phyloP scores from a whole-genome alignment of 768 basidiomycete species.

The Russula compacta region DNA sequence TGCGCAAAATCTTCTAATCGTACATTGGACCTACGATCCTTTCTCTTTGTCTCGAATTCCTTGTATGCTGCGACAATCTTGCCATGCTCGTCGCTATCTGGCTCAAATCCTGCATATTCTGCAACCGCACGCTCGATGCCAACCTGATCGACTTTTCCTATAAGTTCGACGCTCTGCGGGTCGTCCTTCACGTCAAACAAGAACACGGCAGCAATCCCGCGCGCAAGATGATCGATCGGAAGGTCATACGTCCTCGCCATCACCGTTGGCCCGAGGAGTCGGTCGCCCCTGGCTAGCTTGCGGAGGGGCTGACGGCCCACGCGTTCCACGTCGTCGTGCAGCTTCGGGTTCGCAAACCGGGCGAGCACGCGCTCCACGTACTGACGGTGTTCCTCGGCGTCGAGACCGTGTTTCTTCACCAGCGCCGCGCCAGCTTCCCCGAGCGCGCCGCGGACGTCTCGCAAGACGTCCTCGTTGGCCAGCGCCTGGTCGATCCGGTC shows the following conservation, averaged over 20 bases:
- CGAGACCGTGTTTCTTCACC: slow-evolving; percentile 25
- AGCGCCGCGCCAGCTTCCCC: slow-evolving; percentile 32
- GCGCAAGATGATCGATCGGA: slow-evolving; percentile 26
- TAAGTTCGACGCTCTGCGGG: slow-evolving; percentile 28
- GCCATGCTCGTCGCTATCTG: slow-evolving; percentile 20
- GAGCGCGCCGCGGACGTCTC: slow-evolving; percentile 28
- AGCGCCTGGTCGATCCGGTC: slow-evolving; percentile 29
- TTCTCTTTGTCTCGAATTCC: slow-evolving; percentile 11
- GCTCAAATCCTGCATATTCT: slow-evolving; percentile 27
- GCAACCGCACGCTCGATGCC: slow-evolving; percentile 26
- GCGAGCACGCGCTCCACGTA: slow-evolving; percentile 30
- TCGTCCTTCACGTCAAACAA: slow-evolving; percentile 28
- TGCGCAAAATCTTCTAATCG: too few relatives aligned
- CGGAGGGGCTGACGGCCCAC: slow-evolving; percentile 34
- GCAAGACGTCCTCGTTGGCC: slow-evolving; percentile 25
- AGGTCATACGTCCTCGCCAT: slow-evolving; percentile 30
- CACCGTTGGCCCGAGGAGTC: slow-evolving; percentile 30
- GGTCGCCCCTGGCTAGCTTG: slow-evolving; percentile 30
- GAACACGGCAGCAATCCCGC: slow-evolving; percentile 32
- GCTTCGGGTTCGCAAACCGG: slow-evolving; percentile 30
- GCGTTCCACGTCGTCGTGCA: slow-evolving; percentile 31
- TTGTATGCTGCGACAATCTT: slow-evolving; percentile 22
- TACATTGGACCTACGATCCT: background rate
- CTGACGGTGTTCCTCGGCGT: slow-evolving; percentile 20
- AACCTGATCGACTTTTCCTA: slow-evolving; percentile 22